Percentiles rank a stretch among this genome's conserved stretches.
Evolutionary conservation across 306 rosid genomes (phyloP).

Genomic region (Vicia villosa): DNA sequence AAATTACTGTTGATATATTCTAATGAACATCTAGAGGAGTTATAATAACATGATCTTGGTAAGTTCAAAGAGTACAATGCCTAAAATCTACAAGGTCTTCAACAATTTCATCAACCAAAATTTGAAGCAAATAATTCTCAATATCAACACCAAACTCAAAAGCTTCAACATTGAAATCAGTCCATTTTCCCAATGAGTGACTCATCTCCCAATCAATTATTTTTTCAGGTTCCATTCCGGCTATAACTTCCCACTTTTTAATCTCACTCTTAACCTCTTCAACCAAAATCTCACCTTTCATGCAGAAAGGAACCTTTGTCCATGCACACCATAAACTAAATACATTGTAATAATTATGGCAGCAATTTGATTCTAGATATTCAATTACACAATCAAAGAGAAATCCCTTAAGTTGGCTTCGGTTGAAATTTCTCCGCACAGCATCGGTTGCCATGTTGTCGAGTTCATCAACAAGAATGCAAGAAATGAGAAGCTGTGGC

Average conservation of each 20-base stretch:
- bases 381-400: constrained; percentile 69
- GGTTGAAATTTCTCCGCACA: constrained; percentile 38
- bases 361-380: constrained; percentile 54
- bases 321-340: constrained; percentile 38
- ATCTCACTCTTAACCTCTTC: constrained; percentile 55
- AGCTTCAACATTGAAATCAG: constrained; percentile 57
- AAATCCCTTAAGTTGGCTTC: constrained; percentile 47
- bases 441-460: constrained; percentile 43
- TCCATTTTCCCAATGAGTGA: constrained; percentile 71
- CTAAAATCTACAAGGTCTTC: constrained; percentile 45
- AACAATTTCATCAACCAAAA: constrained; percentile 63
- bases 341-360: constrained; percentile 40
- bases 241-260: constrained; percentile 53
- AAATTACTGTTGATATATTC: constrained; percentile 9
- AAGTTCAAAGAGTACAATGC: constrained; percentile 19
- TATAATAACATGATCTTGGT: constrained; percentile 11
- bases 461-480: constrained; percentile 48
- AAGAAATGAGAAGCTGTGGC: constrained; percentile 41
- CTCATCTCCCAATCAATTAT: constrained; percentile 81
- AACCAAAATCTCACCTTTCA: constrained; percentile 39
- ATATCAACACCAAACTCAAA: constrained; percentile 68
- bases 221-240: constrained; percentile 58
- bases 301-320: constrained; percentile 41
- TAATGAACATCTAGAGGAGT: constrained; percentile 19
- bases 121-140: constrained; percentile 50